A percentile compares a stretch with the other conserved stretches of the same genome.
Conservation (phyloP, 371 early-diverging fungal species). For the Globomyces sp. region DNA sequence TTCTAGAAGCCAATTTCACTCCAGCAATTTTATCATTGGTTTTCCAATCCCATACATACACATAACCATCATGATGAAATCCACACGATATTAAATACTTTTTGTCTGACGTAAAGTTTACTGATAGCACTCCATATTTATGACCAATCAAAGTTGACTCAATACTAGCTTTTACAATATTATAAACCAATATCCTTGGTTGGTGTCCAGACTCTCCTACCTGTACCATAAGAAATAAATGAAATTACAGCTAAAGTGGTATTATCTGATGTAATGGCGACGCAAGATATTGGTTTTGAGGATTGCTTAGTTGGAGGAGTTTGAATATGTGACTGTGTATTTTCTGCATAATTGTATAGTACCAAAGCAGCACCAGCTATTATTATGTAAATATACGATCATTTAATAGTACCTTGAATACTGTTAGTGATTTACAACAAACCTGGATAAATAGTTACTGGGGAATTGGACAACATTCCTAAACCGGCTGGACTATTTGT, state of each 20-base stretch:
- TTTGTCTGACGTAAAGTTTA: conserved; percentile 73
- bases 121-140: conserved; percentile 73
- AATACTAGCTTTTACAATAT: conserved; percentile 53
- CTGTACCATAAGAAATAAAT: conserved; percentile 48
- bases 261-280: conserved; percentile 77
- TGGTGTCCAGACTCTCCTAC: conserved; percentile 71
- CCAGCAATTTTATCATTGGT: conserved; percentile 57
- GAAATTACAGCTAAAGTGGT: conserved; percentile 74
- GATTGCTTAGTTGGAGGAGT: conserved; percentile 26
- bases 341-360: conserved; percentile 66
- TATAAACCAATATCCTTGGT: conserved; percentile 76
- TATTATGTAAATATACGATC: conserved; percentile 60
- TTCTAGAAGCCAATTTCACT: conserved; percentile 20
- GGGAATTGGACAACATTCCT: not conserved
- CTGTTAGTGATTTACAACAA: not conserved
- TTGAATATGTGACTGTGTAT: conserved; percentile 61
- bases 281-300: conserved; percentile 70
- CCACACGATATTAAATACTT: conserved; percentile 76
- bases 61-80: conserved; percentile 75
- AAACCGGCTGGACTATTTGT: conserved; percentile 1
- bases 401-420: not conserved
- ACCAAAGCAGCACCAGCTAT: conserved; percentile 72
- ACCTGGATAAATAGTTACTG: conserved; percentile 1
- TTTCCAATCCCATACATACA: conserved; percentile 83
- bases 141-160: conserved; percentile 71